Evolutionary conservation across 768 basidiomycete species (phyloP).

Genomic region (Myochromella boudieri): DNA sequence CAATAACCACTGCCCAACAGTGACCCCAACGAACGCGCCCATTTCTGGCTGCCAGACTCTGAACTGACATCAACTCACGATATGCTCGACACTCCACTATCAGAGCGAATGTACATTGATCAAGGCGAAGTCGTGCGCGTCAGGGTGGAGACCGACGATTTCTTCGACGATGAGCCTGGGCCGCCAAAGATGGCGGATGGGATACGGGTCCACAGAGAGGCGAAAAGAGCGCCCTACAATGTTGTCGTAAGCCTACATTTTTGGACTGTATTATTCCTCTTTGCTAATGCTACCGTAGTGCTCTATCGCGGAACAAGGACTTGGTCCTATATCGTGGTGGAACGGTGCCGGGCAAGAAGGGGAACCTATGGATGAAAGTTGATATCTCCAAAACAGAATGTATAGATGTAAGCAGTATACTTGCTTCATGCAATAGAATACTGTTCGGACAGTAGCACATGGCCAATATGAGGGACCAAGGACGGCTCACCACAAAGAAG

Average conservation of each 20-base stretch:
- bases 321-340: constrained; percentile 81
- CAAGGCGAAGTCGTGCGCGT: constrained; percentile 73
- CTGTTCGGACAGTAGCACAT: too few relatives aligned
- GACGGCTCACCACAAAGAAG: too few relatives aligned
- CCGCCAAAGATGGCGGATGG: constrained; percentile 77
- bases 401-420: too few relatives aligned
- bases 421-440: too few relatives aligned
- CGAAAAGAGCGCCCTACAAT: constrained; percentile 62
- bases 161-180: constrained; percentile 84
- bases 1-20: constrained; percentile 32
- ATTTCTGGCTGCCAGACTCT: constrained; percentile 78
- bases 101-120: constrained; percentile 81
- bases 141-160: constrained; percentile 79
- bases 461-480: too few relatives aligned
- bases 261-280: neutral
- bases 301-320: constrained; percentile 80
- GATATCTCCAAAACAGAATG: too few relatives aligned
- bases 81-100: constrained; percentile 65
- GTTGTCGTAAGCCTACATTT: constrained; percentile 51
- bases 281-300: constrained; percentile 43
- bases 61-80: constrained; percentile 53
- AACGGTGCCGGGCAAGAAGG: constrained; percentile 43
- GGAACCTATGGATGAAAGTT: constrained; percentile 45
- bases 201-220: constrained; percentile 52
- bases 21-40: constrained; percentile 78